Conservation (phyloP, 208 protist genomes). For the Trypanosoma mega region DNA sequence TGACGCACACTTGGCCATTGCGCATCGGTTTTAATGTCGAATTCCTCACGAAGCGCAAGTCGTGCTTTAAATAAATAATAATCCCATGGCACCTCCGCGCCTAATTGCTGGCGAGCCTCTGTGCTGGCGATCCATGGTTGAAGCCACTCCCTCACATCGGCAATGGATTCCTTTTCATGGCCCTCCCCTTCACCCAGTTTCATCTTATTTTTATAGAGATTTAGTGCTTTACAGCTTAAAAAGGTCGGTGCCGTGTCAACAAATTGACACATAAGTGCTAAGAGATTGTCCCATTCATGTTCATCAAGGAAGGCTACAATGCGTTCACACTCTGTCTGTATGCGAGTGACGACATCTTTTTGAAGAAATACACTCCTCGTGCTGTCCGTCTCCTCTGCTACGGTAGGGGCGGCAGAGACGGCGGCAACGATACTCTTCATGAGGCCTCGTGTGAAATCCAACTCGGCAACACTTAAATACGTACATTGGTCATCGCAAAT, state of each 20-base stretch:
- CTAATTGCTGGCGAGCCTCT: constrained; percentile 26
- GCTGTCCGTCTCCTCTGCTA: constrained; percentile 26
- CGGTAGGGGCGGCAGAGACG: constrained; percentile 51
- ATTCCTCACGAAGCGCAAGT: constrained; percentile 19
- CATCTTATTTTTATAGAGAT: constrained; percentile 22
- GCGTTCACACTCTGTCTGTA: constrained; percentile 79
- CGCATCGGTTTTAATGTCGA: constrained; percentile 19
- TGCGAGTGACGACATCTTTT: constrained; percentile 39
- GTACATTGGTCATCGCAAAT: constrained; percentile 4
- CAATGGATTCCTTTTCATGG: constrained; percentile 26
- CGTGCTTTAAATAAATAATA: constrained; percentile 69
- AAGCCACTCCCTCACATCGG: constrained; percentile 54
- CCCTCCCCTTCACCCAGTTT: background rate
- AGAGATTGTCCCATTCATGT: constrained; percentile 44
- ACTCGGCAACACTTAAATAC: constrained; percentile 33
- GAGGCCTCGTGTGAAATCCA: constrained; percentile 48
- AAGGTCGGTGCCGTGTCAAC: constrained; percentile 17
- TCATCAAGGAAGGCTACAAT: constrained; percentile 52
- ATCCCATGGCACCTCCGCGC: constrained; percentile 75
- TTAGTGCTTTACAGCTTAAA: constrained; percentile 47
- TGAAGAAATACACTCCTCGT: constrained; percentile 44
- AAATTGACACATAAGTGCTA: constrained; percentile 37
- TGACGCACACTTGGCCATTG: constrained; percentile 36
- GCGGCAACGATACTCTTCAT: constrained; percentile 47
- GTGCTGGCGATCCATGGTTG: constrained; percentile 39